These are phyloP conservation scores for Hygrocybe punicea DNA, from an alignment of 768 basidiomycete species.

Conservation along the genomic window DNA sequence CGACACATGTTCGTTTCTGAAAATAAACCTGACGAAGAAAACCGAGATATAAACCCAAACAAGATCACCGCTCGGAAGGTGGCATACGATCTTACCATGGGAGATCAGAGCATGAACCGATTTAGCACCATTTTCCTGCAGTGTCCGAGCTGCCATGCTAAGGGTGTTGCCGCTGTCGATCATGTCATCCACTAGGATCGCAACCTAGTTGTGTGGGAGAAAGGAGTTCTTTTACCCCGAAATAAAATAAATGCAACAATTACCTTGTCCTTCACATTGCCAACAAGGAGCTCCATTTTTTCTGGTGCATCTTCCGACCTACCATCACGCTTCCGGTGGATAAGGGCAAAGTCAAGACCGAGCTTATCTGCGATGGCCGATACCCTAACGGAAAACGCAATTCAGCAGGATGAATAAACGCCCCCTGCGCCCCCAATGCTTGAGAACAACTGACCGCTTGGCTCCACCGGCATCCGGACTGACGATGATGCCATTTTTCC, in stretches of 20 bases:
- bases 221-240: background rate
- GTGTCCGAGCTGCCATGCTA: slow-evolving; percentile 74
- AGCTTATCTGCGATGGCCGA: slow-evolving; percentile 95
- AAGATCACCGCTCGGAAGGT: too few species aligned
- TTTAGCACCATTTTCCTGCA: slow-evolving; percentile 86
- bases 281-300: slow-evolving; percentile 90
- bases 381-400: slow-evolving; percentile 50
- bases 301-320: slow-evolving; percentile 64
- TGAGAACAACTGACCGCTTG: slow-evolving; percentile 69
- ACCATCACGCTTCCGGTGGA: slow-evolving; percentile 84
- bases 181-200: slow-evolving; percentile 98
- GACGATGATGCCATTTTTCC: slow-evolving; percentile 86
- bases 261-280: slow-evolving; percentile 88
- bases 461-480: slow-evolving; percentile 98
- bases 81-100: slow-evolving; percentile 59
- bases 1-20: slow-evolving; percentile 69
- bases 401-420: slow-evolving; percentile 6
- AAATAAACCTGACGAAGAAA: slow-evolving; percentile 59
- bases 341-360: slow-evolving; percentile 90
- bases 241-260: slow-evolving; percentile 1
- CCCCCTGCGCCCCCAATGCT: slow-evolving; percentile 6
- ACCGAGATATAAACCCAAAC: too few species aligned
- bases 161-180: slow-evolving; percentile 94
- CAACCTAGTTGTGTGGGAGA: slow-evolving; percentile 52
- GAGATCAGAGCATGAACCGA: slow-evolving; percentile 85